These are phyloP conservation scores for Colletotrichum spinosum DNA, from an alignment of 2,329 filamentous ascomycete genomes.

Conservation along the genomic window DNA sequence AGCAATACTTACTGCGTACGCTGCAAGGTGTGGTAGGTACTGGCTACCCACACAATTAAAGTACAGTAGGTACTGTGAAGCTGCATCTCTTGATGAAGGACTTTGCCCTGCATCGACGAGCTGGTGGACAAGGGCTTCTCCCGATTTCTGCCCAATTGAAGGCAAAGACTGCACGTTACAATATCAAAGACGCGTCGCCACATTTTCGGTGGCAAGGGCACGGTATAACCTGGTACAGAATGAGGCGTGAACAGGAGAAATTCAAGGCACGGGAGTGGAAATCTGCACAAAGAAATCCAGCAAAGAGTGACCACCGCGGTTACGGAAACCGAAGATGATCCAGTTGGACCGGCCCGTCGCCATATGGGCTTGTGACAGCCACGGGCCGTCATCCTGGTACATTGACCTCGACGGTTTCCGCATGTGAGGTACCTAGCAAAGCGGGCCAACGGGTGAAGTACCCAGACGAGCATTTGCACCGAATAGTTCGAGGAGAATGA, in stretches of 20 bases:
- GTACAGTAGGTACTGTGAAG: background rate
- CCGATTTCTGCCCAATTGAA: too few relatives aligned
- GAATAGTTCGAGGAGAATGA: too few relatives aligned
- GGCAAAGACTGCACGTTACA: too few relatives aligned
- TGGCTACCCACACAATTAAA: too few relatives aligned
- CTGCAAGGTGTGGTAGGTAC: too few relatives aligned
- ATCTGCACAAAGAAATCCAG: constrained; percentile 11
- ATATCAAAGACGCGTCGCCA: too few relatives aligned
- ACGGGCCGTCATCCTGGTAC: background rate
- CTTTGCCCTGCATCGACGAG: background rate
- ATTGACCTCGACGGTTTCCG: background rate
- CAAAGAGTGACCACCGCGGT: background rate
- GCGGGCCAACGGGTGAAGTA: constrained; percentile 24
- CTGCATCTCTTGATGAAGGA: constrained; percentile 7
- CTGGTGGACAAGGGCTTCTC: too few relatives aligned
- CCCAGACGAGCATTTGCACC: constrained; percentile 5
- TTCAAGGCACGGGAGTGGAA: background rate
- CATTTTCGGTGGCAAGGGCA: background rate
- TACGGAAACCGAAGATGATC: background rate
- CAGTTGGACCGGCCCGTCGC: background rate
- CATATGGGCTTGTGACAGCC: background rate
- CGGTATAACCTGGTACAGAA: too few relatives aligned
- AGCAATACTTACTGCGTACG: too few relatives aligned
- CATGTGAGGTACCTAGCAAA: background rate
- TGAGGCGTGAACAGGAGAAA: too few relatives aligned